Evolutionary conservation across 1,284 basidiomycete species (phyloP).

Genomic region (Ustilago loliicola): DNA sequence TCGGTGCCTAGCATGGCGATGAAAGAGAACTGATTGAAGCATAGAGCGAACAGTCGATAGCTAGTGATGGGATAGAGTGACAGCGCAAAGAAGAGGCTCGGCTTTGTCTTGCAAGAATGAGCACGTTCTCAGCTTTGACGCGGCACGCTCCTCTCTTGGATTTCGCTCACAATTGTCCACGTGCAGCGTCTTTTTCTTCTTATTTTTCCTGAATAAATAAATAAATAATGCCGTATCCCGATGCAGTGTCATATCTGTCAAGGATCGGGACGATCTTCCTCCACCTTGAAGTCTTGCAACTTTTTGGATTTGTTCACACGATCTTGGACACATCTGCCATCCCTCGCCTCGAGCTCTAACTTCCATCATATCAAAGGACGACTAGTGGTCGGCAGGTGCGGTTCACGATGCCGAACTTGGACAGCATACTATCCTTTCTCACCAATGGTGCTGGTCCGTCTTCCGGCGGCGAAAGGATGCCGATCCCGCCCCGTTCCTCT

Average conservation of each 20-base stretch:
- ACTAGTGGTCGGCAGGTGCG: not conserved
- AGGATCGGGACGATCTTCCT: constrained; percentile 13
- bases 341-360: not conserved
- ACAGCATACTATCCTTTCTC: constrained; percentile 45
- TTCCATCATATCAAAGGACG: not conserved
- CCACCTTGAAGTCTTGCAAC: constrained; percentile 14
- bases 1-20: too few species aligned
- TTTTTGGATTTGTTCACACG: constrained; percentile 20
- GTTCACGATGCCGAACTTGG: constrained; percentile 47
- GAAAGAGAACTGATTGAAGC: too few species aligned
- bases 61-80: not conserved
- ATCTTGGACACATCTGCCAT: not conserved
- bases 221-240: not conserved
- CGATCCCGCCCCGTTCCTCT: constrained; percentile 50
- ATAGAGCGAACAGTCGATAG: too few species aligned
- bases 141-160: constrained; percentile 3
- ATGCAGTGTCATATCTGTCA: not conserved
- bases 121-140: constrained; percentile 25
- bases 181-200: constrained; percentile 14
- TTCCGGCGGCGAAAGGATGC: constrained; percentile 17
- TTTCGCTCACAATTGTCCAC: constrained; percentile 19
- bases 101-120: constrained; percentile 3
- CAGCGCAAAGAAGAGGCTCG: not conserved
- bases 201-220: not conserved
- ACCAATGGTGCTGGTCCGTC: constrained; percentile 20